These are phyloP conservation scores for Candida sithepensis DNA, from an alignment of 805 yeast genomes.

Conservation along the genomic window DNA sequence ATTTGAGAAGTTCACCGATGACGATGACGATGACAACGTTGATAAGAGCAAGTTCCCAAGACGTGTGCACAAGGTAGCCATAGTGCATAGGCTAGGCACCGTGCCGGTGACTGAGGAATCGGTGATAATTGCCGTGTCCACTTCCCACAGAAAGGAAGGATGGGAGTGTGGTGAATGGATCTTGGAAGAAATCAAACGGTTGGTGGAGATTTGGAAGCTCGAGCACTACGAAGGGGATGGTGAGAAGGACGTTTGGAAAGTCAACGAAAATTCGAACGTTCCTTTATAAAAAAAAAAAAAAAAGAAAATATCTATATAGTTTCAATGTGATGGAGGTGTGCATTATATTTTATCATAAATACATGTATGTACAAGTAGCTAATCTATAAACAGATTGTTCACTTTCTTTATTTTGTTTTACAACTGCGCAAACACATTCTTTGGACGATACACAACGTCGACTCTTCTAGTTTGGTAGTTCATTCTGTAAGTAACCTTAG, in stretches of 20 bases:
- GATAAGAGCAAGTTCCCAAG: conserved; percentile 9
- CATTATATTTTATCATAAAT: too few relatives aligned
- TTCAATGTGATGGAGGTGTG: too few relatives aligned
- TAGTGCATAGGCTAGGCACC: conserved; percentile 43
- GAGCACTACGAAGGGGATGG: conserved; percentile 41
- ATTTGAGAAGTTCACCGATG: conserved; percentile 18
- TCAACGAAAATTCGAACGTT: conserved; percentile 32
- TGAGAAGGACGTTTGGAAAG: conserved; percentile 41
- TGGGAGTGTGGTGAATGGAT: conserved; percentile 44
- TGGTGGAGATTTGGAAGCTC: conserved; percentile 49
- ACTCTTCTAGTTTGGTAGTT: conserved; percentile 52
- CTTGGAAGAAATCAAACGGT: conserved; percentile 40
- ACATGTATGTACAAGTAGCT: neutral
- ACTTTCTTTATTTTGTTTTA: neutral
- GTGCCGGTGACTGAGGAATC: conserved; percentile 49
- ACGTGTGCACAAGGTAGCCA: conserved; percentile 34
- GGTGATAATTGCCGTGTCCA: conserved; percentile 39
- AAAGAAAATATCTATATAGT: neutral
- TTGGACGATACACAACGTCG: conserved; percentile 52
- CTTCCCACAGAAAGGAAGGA: conserved; percentile 45
- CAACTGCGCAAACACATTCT: conserved; percentile 39
- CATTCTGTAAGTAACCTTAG: conserved; percentile 53
- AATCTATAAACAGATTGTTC: neutral
- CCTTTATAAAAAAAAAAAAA: neutral
- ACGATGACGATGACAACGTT: neutral